Evolutionary conservation across 2,329 filamentous ascomycete genomes (phyloP).

Genomic region (Aspergillus sp.): DNA sequence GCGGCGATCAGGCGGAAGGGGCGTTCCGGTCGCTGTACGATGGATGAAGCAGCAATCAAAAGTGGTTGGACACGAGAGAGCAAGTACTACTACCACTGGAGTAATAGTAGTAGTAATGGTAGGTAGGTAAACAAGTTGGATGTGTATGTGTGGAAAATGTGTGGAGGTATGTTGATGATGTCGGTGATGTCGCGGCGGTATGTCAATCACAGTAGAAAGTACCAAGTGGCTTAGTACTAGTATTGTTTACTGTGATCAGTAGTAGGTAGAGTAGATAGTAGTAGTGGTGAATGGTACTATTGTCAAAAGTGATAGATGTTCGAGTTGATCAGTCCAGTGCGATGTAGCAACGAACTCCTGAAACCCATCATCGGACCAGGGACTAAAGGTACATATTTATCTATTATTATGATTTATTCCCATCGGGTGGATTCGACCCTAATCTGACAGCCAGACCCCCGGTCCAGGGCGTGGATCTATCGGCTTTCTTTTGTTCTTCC

Average conservation of each 20-base stretch:
- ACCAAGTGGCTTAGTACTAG: too few species aligned
- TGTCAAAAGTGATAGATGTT: too few species aligned
- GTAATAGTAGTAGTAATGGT: background rate
- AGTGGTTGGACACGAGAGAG: constrained; percentile 1
- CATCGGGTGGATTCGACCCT: constrained; percentile 1
- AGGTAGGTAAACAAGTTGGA: too few species aligned
- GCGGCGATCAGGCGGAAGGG: constrained; percentile 27
- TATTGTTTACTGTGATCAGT: too few species aligned
- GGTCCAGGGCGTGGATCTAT: constrained; percentile 20
- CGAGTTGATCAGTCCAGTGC: constrained; percentile 16
- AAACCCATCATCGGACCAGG: background rate
- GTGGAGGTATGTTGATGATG: background rate
- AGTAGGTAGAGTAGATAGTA: too few species aligned
- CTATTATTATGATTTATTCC: constrained; percentile 3
- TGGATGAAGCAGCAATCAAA: constrained; percentile 12
- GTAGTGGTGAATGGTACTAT: too few species aligned
- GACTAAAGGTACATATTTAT: background rate
- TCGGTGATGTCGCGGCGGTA: background rate
- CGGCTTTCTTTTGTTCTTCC: constrained; percentile 14
- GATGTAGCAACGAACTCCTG: background rate
- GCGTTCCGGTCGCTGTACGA: constrained; percentile 21
- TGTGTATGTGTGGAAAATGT: background rate
- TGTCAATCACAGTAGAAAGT: background rate
- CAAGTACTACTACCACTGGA: background rate
- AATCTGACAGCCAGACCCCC: constrained; percentile 16